phyloP scores from a whole-genome alignment of 23 red algal genomes.

The Gracilaria gracilis region DNA sequence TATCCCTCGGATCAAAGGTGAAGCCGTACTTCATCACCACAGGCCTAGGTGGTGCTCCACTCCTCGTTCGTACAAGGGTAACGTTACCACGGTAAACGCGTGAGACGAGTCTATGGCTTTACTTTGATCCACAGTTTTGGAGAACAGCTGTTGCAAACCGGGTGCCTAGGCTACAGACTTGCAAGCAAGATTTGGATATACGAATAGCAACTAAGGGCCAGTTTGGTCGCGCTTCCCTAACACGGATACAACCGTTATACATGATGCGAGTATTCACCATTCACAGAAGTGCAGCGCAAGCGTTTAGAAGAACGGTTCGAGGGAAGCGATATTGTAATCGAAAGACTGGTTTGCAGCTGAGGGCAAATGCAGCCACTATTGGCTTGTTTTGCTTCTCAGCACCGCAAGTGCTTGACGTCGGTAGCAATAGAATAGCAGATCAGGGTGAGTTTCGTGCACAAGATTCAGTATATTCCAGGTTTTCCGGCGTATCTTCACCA shows the following conservation, averaged over 20 bases:
- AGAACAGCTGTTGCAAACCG: too few species aligned
- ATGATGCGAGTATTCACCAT: background rate
- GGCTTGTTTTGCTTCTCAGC: background rate
- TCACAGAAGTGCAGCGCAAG: background rate
- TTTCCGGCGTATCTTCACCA: background rate
- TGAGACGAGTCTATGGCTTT: too few species aligned
- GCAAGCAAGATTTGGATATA: background rate
- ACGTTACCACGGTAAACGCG: too few species aligned
- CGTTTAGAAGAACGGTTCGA: background rate
- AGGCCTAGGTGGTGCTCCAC: too few species aligned
- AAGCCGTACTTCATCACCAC: too few species aligned
- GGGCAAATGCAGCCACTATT: background rate
- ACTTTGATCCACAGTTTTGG: too few species aligned
- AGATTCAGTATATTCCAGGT: background rate
- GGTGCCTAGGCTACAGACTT: too few species aligned
- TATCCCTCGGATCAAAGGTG: too few species aligned
- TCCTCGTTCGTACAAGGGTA: too few species aligned
- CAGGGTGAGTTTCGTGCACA: background rate
- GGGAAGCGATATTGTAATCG: background rate
- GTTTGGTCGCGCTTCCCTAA: background rate
- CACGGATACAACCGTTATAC: background rate
- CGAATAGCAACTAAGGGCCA: background rate
- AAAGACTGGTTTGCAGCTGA: background rate
- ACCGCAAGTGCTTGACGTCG: background rate
- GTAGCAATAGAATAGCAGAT: background rate